Percentiles rank a stretch among this genome's conserved stretches.
Evolutionary conservation across 345 rosid species (phyloP).

Genomic region (Eucalyptus cloeziana): DNA sequence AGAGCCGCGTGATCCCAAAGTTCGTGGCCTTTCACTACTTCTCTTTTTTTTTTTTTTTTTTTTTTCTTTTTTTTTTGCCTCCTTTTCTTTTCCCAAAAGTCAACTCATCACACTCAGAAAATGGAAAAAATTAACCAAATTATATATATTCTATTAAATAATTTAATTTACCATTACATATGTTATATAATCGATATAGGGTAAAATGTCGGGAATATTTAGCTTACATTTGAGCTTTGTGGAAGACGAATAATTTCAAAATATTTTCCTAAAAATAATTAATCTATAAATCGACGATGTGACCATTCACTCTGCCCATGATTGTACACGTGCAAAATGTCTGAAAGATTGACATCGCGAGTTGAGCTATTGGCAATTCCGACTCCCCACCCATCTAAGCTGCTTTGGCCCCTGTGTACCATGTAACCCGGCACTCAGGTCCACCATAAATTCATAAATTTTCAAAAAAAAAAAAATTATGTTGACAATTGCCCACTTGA

Average conservation of each 20-base stretch:
- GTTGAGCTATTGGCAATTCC: neutral
- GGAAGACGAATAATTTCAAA: neutral
- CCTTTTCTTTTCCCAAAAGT: neutral
- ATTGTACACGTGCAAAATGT: neutral
- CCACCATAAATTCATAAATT: neutral
- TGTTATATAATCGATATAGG: too few species aligned
- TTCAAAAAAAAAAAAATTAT: accelerated
- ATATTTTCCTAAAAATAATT: neutral
- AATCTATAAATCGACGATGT: neutral
- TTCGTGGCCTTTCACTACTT: neutral
- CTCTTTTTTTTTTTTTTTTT: accelerated
- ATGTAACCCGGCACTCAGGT: accelerated
- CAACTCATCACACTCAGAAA: neutral
- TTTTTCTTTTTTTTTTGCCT: neutral
- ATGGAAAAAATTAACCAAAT: neutral
- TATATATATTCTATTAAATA: neutral
- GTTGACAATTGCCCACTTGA: accelerated
- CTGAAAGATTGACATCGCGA: neutral
- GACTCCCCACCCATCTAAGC: neutral
- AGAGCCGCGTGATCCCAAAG: neutral
- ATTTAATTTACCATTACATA: neutral
- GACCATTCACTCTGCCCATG: neutral
- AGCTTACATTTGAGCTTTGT: neutral
- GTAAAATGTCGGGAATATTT: neutral
- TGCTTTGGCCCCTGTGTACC: neutral